A percentile compares a stretch with the other conserved stretches of the same genome.
phyloP scores from a whole-genome alignment of 139 green algal species.

The Deuterostichococcus epilithicus region DNA sequence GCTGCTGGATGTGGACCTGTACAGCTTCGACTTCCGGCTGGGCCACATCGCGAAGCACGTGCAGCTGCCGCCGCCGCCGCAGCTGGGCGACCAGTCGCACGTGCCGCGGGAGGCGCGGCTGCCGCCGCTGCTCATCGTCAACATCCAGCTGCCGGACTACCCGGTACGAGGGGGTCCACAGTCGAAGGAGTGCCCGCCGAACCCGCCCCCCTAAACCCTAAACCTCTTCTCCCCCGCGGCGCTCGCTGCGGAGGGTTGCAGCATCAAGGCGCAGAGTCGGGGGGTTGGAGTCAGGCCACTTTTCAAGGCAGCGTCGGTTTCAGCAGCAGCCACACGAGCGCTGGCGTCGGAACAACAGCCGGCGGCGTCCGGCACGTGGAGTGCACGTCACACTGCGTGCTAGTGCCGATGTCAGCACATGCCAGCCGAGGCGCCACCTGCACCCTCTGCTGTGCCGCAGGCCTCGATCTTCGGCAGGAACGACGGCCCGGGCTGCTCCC shows the following conservation, averaged over 20 bases:
- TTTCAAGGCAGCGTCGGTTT: too few species aligned
- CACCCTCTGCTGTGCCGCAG: slow-evolving; percentile 16
- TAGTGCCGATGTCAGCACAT: too few species aligned
- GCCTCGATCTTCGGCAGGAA: slow-evolving; percentile 58
- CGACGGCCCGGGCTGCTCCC: slow-evolving; percentile 57
- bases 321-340: too few species aligned
- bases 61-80: slow-evolving; percentile 52
- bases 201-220: not conserved
- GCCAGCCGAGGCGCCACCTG: too few species aligned
- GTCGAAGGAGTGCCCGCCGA: not conserved
- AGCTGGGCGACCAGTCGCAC: slow-evolving; percentile 8
- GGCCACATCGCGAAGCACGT: slow-evolving; percentile 66
- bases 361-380: too few species aligned
- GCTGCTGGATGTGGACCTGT: slow-evolving; percentile 67
- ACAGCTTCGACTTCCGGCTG: slow-evolving; percentile 66
- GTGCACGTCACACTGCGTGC: too few species aligned
- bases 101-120: slow-evolving; percentile 42
- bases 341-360: too few species aligned
- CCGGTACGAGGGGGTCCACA: slow-evolving; percentile 22
- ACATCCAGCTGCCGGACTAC: slow-evolving; percentile 80
- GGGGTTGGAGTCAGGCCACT: too few species aligned
- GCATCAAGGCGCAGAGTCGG: too few species aligned
- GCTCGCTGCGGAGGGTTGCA: too few species aligned
- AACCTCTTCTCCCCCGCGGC: too few species aligned
- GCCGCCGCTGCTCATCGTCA: slow-evolving; percentile 77